These are phyloP conservation scores for Encephalitozoon cuniculi DNA, from an alignment of 371 early-diverging fungal species.

Conservation along the genomic window DNA sequence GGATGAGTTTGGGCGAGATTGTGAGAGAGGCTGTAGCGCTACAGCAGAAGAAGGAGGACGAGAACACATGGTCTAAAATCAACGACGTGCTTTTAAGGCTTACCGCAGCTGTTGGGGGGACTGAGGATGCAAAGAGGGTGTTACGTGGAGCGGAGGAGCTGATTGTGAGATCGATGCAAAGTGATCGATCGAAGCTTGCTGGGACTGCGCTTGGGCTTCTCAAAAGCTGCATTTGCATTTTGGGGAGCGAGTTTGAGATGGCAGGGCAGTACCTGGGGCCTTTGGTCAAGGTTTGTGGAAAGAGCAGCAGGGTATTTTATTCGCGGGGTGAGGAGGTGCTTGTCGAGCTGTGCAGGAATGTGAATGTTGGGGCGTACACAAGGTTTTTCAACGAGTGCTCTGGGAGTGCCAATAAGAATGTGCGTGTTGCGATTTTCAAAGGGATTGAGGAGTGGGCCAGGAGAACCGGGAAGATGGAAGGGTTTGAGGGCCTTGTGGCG, in stretches of 20 bases:
- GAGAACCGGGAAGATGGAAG: background rate
- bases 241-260: background rate
- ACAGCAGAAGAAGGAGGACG: constrained; percentile 43
- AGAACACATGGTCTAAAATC: constrained; percentile 46
- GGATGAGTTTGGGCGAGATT: background rate
- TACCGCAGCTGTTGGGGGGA: background rate
- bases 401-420: constrained; percentile 40
- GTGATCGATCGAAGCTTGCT: constrained; percentile 43
- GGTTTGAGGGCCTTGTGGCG: constrained; percentile 11
- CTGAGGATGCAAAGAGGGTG: background rate
- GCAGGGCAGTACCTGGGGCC: constrained; percentile 1
- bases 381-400: constrained; percentile 14
- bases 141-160: constrained; percentile 3
- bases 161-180: constrained; percentile 33
- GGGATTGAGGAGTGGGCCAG: background rate
- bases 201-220: constrained; percentile 38
- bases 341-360: constrained; percentile 4
- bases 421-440: constrained; percentile 28
- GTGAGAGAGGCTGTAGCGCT: constrained; percentile 14
- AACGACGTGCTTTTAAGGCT: constrained; percentile 20
- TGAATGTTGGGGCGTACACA: background rate
- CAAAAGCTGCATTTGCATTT: constrained; percentile 7
- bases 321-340: constrained; percentile 24
- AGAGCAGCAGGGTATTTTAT: constrained; percentile 38
- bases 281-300: constrained; percentile 35